A percentile compares a stretch with the other conserved stretches of the same genome.
These are phyloP conservation scores for Neurospora sp. DNA, from an alignment of 2,329 filamentous ascomycete species.

Conservation along the genomic window DNA sequence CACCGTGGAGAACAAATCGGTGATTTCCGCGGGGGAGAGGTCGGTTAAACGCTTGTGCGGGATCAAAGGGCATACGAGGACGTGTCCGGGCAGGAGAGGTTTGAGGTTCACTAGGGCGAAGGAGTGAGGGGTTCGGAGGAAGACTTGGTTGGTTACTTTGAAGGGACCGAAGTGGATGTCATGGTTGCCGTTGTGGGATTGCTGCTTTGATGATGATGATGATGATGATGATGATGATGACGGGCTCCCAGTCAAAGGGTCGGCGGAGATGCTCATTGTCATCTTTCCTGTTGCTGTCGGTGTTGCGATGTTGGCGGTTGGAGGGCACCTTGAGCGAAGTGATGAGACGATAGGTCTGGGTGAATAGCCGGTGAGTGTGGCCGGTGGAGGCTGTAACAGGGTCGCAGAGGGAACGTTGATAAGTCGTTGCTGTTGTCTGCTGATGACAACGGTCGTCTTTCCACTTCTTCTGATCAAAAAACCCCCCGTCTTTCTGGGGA, in stretches of 20 bases:
- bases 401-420: neutral
- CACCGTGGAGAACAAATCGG: slow-evolving; percentile 79
- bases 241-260: neutral
- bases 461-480: neutral
- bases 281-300: neutral
- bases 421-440: neutral
- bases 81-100: slow-evolving; percentile 84
- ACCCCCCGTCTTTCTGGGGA: neutral
- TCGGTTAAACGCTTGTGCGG: slow-evolving; percentile 65
- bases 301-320: neutral
- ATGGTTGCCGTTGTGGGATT: neutral
- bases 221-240: neutral
- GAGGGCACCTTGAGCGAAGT: neutral
- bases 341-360: neutral
- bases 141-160: slow-evolving; percentile 73
- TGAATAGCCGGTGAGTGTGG: neutral
- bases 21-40: slow-evolving; percentile 58
- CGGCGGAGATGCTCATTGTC: slow-evolving; percentile 6
- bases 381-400: neutral
- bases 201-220: neutral
- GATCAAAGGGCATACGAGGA: slow-evolving; percentile 72
- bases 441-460: neutral
- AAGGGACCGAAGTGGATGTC: slow-evolving; percentile 63
- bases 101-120: slow-evolving; percentile 94
- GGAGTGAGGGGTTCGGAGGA: slow-evolving; percentile 67